A percentile compares a stretch with the other conserved stretches of the same genome.
These are phyloP conservation scores for Chrysoporthe puriensis DNA, from an alignment of 2,329 filamentous ascomycete genomes.

Conservation along the genomic window DNA sequence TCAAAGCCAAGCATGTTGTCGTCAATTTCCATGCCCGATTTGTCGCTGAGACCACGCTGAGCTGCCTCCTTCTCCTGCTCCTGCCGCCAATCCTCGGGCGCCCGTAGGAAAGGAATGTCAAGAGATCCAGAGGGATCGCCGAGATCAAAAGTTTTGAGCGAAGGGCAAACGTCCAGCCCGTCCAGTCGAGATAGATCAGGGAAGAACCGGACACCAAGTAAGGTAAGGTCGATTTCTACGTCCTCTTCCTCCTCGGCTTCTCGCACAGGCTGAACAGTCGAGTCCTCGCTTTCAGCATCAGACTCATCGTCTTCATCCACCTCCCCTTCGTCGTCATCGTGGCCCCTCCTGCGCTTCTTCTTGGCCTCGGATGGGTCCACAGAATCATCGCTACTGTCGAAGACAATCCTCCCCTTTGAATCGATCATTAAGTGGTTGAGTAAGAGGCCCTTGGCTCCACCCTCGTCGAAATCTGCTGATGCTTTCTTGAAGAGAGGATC, in stretches of 20 bases:
- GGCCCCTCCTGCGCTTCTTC: slow-evolving; percentile 40
- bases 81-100: slow-evolving; percentile 81
- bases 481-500: slow-evolving; percentile 99
- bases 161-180: slow-evolving; percentile 90
- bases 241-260: slow-evolving; percentile 58
- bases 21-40: slow-evolving; percentile 82
- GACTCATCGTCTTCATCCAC: slow-evolving; percentile 47
- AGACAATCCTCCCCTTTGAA: slow-evolving; percentile 87
- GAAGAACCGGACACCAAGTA: slow-evolving; percentile 81
- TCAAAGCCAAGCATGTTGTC: slow-evolving; percentile 83
- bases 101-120: slow-evolving; percentile 90
- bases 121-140: slow-evolving; percentile 83
- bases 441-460: slow-evolving; percentile 90
- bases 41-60: slow-evolving; percentile 59
- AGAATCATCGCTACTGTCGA: slow-evolving; percentile 93
- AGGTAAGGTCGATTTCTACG: slow-evolving; percentile 77
- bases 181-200: slow-evolving; percentile 78
- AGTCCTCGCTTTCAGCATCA: slow-evolving; percentile 40
- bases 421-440: slow-evolving; percentile 98
- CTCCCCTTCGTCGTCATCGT: slow-evolving; percentile 38
- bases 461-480: slow-evolving; percentile 97
- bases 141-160: slow-evolving; percentile 89
- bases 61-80: slow-evolving; percentile 67
- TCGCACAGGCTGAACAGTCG: slow-evolving; percentile 46
- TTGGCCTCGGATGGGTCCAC: slow-evolving; percentile 54